Conservation (phyloP, 2,329 filamentous ascomycete genomes). For the Magnaporthales sp. region DNA sequence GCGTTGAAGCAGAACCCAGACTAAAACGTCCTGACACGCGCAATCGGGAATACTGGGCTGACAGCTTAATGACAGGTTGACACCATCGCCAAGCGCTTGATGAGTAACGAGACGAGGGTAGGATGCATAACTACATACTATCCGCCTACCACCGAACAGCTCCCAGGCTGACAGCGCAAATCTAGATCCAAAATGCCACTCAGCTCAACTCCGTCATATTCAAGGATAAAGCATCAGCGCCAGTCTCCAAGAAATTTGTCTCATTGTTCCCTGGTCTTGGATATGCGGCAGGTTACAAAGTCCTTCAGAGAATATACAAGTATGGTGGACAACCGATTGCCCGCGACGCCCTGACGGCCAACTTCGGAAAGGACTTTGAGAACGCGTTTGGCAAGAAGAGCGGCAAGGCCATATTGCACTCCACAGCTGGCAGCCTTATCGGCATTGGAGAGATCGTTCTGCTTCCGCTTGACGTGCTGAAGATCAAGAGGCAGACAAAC, state of each 20-base stretch:
- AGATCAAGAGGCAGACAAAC: slow-evolving; percentile 99
- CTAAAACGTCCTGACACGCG: not conserved
- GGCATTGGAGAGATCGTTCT: slow-evolving; percentile 96
- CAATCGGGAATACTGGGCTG: slow-evolving; percentile 3
- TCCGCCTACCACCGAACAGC: not conserved
- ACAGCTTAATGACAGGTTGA: slow-evolving; percentile 56
- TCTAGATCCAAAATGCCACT: slow-evolving; percentile 43
- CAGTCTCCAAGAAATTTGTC: slow-evolving; percentile 71
- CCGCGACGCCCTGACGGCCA: slow-evolving; percentile 72
- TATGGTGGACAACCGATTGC: slow-evolving; percentile 96
- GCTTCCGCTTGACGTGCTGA: slow-evolving; percentile 89
- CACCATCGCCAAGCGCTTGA: slow-evolving; percentile 96
- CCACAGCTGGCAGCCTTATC: slow-evolving; percentile 88
- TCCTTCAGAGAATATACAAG: slow-evolving; percentile 96
- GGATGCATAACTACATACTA: not conserved
- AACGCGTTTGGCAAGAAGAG: slow-evolving; percentile 89
- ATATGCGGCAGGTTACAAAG: slow-evolving; percentile 97
- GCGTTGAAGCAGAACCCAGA: slow-evolving; percentile 21
- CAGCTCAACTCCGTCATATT: slow-evolving; percentile 90
- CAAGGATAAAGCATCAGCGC: slow-evolving; percentile 72
- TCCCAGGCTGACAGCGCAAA: not conserved
- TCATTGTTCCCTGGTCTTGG: slow-evolving; percentile 95
- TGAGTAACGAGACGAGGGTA: slow-evolving; percentile 89
- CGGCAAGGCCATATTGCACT: slow-evolving; percentile 97
- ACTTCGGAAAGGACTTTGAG: slow-evolving; percentile 82